Conservation (phyloP, 1,139 yeast species). For the Sugiyamaella pinicola region DNA sequence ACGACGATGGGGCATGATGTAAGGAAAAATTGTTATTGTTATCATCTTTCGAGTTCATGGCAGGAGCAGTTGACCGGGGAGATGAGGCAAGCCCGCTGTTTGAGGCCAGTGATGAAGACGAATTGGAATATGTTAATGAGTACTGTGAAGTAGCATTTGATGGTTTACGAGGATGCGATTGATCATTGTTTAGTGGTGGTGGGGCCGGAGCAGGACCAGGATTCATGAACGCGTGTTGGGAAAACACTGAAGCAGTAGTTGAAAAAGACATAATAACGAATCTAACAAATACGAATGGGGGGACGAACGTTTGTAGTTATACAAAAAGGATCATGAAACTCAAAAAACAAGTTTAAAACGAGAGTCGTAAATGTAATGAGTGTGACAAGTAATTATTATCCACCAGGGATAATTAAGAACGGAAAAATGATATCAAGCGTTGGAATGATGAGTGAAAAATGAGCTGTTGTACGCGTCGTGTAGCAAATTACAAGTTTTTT, state of each 20-base stretch:
- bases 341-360: not conserved
- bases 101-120: constrained; percentile 28
- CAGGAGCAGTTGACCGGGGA: constrained; percentile 4
- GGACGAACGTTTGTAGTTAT: too few species aligned
- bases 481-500: too few species aligned
- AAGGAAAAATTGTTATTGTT: constrained; percentile 3
- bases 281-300: not conserved
- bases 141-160: constrained; percentile 20
- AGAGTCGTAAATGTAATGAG: not conserved
- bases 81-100: constrained; percentile 4
- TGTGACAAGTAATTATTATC: not conserved
- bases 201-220: constrained; percentile 49
- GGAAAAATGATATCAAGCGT: too few species aligned
- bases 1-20: constrained; percentile 17
- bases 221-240: constrained; percentile 43
- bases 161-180: constrained; percentile 18
- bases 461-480: too few species aligned
- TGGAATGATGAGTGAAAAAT: too few species aligned
- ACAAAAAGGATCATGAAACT: not conserved
- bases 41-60: constrained; percentile 15
- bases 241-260: constrained; percentile 36
- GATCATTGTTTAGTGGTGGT: constrained; percentile 30
- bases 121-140: constrained; percentile 22
- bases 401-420: not conserved
- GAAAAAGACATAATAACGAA: constrained; percentile 34